phyloP scores from a whole-genome alignment of 2,329 filamentous ascomycete genomes.

The Nigrograna mackinnonii region DNA sequence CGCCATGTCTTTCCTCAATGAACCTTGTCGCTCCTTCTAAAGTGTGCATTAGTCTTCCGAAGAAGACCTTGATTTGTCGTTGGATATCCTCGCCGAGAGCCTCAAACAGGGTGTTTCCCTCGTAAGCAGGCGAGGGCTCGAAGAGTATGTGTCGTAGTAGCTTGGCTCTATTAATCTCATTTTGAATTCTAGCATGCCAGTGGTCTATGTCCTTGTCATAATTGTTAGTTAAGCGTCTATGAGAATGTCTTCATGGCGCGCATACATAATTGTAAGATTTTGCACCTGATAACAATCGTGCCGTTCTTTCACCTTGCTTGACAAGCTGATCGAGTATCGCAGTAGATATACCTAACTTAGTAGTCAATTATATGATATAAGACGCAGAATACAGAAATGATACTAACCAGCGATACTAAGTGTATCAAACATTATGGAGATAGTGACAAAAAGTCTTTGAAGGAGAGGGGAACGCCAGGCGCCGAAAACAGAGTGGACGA shows the following conservation, averaged over 20 bases:
- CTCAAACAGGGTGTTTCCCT: slow-evolving; percentile 5
- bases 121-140: slow-evolving; percentile 8
- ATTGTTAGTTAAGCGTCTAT: neutral
- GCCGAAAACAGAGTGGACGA: no score
- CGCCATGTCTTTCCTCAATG: slow-evolving; percentile 7
- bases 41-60: slow-evolving; percentile 3
- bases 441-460: no score
- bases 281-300: slow-evolving; percentile 11
- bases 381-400: no score
- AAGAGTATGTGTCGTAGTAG: slow-evolving; percentile 11
- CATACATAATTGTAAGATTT: slow-evolving; percentile 11
- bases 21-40: slow-evolving; percentile 10
- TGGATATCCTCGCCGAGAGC: slow-evolving; percentile 13
- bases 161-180: slow-evolving; percentile 12
- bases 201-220: slow-evolving; percentile 5
- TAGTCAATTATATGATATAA: no score
- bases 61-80: slow-evolving; percentile 11
- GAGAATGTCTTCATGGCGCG: neutral
- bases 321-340: slow-evolving; percentile 14
- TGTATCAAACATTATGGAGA: no score
- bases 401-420: no score
- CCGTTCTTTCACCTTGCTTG: slow-evolving; percentile 14
- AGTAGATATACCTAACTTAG: no score
- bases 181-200: slow-evolving; percentile 3
- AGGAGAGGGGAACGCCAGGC: no score